phyloP scores from a whole-genome alignment of 2,329 filamentous ascomycete species.

The Colletotrichum truncatum region DNA sequence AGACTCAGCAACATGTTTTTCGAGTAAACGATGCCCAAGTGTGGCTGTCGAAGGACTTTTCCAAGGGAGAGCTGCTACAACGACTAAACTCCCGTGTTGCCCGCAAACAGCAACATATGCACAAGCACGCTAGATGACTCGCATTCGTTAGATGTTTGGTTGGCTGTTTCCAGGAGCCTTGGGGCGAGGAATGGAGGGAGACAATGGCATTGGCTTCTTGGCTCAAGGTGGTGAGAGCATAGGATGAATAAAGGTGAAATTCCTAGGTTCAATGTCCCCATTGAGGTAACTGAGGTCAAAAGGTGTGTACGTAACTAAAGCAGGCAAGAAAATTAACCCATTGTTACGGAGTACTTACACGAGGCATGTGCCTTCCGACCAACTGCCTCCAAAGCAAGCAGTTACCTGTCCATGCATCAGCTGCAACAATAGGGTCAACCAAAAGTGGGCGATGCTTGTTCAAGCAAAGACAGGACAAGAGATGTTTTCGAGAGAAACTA shows the following conservation, averaged over 20 bases:
- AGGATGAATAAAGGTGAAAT: background rate
- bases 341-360: background rate
- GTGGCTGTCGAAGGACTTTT: background rate
- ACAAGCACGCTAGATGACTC: slow-evolving; percentile 3
- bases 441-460: background rate
- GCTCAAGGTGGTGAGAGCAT: background rate
- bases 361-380: background rate
- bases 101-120: slow-evolving; percentile 2
- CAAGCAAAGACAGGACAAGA: background rate
- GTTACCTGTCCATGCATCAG: background rate
- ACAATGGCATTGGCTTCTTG: slow-evolving; percentile 7
- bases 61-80: background rate
- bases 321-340: background rate
- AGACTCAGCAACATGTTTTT: background rate
- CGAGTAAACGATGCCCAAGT: background rate
- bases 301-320: too few relatives aligned
- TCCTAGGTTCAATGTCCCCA: background rate
- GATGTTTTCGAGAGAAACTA: background rate
- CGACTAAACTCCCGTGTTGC: background rate
- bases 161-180: background rate
- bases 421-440: background rate
- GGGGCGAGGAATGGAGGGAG: background rate
- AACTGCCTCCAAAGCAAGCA: background rate
- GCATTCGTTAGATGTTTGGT: background rate
- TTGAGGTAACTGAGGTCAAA: background rate